Base-by-base conservation (phyloP, 176 grass and related monocot species). In the Aegilops sharonensis region DNA sequence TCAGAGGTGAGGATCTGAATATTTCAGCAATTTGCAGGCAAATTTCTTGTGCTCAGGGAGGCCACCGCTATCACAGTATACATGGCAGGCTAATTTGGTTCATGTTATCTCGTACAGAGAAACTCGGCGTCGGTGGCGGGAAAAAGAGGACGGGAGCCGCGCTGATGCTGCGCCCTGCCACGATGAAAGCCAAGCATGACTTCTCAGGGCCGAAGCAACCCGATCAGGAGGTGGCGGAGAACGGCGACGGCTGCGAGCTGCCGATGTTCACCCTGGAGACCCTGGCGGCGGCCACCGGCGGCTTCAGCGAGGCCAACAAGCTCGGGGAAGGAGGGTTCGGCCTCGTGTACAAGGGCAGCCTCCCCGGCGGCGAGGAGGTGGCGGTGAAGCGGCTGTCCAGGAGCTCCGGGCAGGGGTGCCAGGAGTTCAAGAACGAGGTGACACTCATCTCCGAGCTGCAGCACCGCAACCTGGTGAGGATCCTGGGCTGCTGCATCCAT, bases 291-390 rank as follows among this genome's bases (percentile, higher is more conserved):
- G 88, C 93, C 71, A 98, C 95, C n/a, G 79, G 80, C 45, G 82
- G 89, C 62, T 98, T 98, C 85, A 87, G 87, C 42, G 1, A 11
- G 39, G 70, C 39, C 48, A 98, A 92, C 89, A 91, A 91, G 79
- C 93, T 98, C 25, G 95, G 95, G 13, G 86, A 95, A 84, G 95
- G 95, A 62, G 95, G 95, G 18, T 98, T 98, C 75, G 95, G 95
- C 32, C 84, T 73, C 5, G 95, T 98, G 34, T 98, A 95, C 91
- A 98, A 98, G 95, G 89, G 89, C 11, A 73, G 4, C 5, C 89
- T 90, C 43, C 80, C 89, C 0, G 57, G 66, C 2, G 90, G 82
- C 17, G 68, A 88, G 21, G 91, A 92, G 36, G 48, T 95, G 18
- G 93, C 93, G 0, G 93, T 95, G 81, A 95, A 95, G 72, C 47